Evolutionary conservation across 2,329 filamentous ascomycete species (phyloP).

Genomic region (Aspergillus thermomutatus): DNA sequence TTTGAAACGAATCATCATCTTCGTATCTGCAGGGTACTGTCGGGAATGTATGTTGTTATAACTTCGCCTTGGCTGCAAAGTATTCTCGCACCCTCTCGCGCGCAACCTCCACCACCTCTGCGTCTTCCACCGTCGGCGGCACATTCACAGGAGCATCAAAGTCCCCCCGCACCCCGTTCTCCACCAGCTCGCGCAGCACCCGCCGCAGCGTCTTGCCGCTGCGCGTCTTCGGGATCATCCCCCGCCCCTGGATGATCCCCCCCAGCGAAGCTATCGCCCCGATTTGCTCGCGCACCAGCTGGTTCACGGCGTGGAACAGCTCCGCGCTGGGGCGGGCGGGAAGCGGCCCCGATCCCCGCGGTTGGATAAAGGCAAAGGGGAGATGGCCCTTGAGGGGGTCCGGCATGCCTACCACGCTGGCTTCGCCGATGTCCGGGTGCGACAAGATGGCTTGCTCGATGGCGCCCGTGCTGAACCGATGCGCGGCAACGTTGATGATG

Average conservation of each 20-base stretch:
- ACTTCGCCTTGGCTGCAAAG: slow-evolving; percentile 55
- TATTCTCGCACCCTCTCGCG: slow-evolving; percentile 70
- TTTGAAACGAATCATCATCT: neutral
- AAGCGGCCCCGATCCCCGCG: slow-evolving; percentile 48
- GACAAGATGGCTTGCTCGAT: slow-evolving; percentile 89
- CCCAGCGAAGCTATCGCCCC: slow-evolving; percentile 82
- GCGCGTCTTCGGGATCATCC: slow-evolving; percentile 87
- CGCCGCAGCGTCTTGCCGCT: slow-evolving; percentile 87
- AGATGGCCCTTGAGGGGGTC: slow-evolving; percentile 85
- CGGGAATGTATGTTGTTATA: too few species aligned
- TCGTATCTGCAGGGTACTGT: too few species aligned
- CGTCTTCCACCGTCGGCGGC: slow-evolving; percentile 84
- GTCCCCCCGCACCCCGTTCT: slow-evolving; percentile 73
- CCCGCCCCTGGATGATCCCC: slow-evolving; percentile 77
- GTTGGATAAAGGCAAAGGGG: slow-evolving; percentile 83
- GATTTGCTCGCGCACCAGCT: slow-evolving; percentile 72
- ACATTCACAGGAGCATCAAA: slow-evolving; percentile 69
- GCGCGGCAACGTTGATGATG: slow-evolving; percentile 92
- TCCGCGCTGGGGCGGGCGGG: slow-evolving; percentile 37
- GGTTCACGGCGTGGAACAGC: slow-evolving; percentile 45
- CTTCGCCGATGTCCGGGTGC: slow-evolving; percentile 75
- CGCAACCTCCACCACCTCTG: slow-evolving; percentile 69
- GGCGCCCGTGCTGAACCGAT: slow-evolving; percentile 80
- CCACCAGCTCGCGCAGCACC: slow-evolving; percentile 76
- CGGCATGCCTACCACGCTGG: slow-evolving; percentile 80